These are phyloP conservation scores for Chlorella ohadii DNA, from an alignment of 139 green algal genomes.

Conservation along the genomic window DNA sequence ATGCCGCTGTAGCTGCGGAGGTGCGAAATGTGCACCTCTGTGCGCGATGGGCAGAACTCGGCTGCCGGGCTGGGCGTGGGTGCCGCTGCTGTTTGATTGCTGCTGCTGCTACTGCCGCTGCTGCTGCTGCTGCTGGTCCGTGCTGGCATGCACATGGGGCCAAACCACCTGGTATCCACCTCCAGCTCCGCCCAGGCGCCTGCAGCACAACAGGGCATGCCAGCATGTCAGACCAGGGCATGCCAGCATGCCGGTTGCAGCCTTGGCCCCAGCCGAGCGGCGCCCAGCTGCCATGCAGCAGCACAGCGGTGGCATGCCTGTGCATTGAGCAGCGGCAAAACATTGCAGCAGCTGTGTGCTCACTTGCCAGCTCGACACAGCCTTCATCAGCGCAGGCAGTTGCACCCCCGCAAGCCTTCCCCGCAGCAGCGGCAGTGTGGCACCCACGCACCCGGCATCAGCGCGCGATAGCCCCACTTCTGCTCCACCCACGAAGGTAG, in stretches of 20 bases:
- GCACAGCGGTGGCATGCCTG: too few species aligned
- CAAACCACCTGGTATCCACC: too few species aligned
- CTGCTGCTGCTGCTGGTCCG: background rate
- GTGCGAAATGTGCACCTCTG: constrained; percentile 11
- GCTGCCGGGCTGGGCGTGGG: background rate
- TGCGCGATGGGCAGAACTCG: background rate
- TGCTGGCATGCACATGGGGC: background rate
- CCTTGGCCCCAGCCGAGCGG: too few species aligned
- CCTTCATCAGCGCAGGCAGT: too few species aligned
- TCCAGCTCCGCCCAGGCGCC: background rate
- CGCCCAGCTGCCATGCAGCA: too few species aligned
- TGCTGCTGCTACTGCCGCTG: background rate
- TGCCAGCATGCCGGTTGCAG: too few species aligned
- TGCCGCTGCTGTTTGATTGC: background rate
- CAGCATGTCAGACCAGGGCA: too few species aligned
- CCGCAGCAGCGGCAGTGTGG: too few species aligned
- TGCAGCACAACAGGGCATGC: background rate
- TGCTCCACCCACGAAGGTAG: constrained; percentile 13
- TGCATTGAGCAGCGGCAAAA: too few species aligned
- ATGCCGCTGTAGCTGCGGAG: constrained; percentile 17
- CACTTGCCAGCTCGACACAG: too few species aligned
- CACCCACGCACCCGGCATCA: background rate
- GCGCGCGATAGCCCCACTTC: constrained; percentile 18
- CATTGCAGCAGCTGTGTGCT: too few species aligned
- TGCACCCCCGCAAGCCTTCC: too few species aligned